A percentile compares a stretch with the other conserved stretches of the same genome.
Conservation (phyloP, 805 yeast genomes). For the Teunomyces kruisii region DNA sequence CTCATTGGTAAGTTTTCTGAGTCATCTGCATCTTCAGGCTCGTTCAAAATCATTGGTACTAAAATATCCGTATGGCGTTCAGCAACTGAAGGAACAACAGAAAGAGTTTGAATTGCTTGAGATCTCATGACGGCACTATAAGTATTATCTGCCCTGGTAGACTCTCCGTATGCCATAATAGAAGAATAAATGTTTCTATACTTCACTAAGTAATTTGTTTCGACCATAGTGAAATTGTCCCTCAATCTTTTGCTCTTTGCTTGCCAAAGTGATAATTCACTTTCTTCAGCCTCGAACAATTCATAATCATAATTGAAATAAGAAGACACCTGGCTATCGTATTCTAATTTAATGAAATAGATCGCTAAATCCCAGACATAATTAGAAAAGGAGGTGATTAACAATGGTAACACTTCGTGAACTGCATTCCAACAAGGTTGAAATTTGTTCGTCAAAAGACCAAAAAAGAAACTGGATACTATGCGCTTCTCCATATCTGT, state of each 20-base stretch:
- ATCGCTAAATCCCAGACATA: constrained; percentile 57
- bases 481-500: constrained; percentile 16
- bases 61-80: constrained; percentile 60
- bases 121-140: constrained; percentile 50
- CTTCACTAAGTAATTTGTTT: constrained; percentile 18
- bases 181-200: constrained; percentile 37
- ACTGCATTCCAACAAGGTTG: constrained; percentile 87
- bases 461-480: constrained; percentile 45
- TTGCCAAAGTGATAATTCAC: constrained; percentile 32
- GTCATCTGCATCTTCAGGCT: constrained; percentile 16
- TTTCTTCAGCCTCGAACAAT: constrained; percentile 7
- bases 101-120: constrained; percentile 58
- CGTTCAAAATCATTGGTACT: constrained; percentile 55
- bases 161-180: constrained; percentile 36
- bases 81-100: constrained; percentile 61
- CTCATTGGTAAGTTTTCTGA: constrained; percentile 19
- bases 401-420: constrained; percentile 53
- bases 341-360: constrained; percentile 29
- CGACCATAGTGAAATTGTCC: constrained; percentile 34
- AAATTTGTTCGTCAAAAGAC: constrained; percentile 70
- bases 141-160: constrained; percentile 32
- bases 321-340: constrained; percentile 13
- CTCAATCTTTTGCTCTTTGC: constrained; percentile 47
- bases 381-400: constrained; percentile 34
- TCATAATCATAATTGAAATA: constrained; percentile 12